phyloP scores from a whole-genome alignment of 78 protist species.

The Dictyostelium citrinum region DNA sequence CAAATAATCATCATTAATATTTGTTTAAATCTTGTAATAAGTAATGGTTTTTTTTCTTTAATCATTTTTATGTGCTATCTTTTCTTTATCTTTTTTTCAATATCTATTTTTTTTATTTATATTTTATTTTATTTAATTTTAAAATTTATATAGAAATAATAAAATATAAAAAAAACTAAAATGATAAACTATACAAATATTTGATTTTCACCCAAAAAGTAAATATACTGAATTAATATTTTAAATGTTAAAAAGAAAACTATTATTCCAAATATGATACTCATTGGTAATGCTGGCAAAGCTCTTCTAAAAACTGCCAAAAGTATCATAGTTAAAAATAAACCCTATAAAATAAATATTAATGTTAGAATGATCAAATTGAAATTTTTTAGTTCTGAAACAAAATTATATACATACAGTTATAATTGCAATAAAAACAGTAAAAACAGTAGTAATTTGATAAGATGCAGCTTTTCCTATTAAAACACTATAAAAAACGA shows the following conservation, averaged over 20 bases:
- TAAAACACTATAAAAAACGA: slow-evolving; percentile 96
- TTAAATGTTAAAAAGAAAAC: slow-evolving; percentile 84
- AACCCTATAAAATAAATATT: too few species aligned
- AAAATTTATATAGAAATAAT: neutral
- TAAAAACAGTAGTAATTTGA: slow-evolving; percentile 53
- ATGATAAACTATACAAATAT: slow-evolving; percentile 27
- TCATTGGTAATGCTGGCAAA: slow-evolving; percentile 98
- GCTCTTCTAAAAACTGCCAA: slow-evolving; percentile 90
- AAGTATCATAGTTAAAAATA: slow-evolving; percentile 84
- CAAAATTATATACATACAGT: slow-evolving; percentile 86
- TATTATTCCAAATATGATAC: slow-evolving; percentile 90
- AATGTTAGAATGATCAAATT: too few species aligned
- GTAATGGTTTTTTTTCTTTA: neutral
- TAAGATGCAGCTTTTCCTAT: slow-evolving; percentile 91
- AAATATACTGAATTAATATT: slow-evolving; percentile 83
- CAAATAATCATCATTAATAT: neutral
- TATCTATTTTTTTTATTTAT: neutral
- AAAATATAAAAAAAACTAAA: neutral
- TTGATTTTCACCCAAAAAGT: slow-evolving; percentile 21
- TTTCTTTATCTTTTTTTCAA: neutral
- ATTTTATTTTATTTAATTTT: neutral
- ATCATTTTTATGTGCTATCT: neutral
- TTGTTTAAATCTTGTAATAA: neutral
- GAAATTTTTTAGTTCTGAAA: too few species aligned
- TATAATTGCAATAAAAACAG: slow-evolving; percentile 92